These are phyloP conservation scores for Colletotrichum orbiculare DNA, from an alignment of 2,329 filamentous ascomycete species.

Conservation along the genomic window DNA sequence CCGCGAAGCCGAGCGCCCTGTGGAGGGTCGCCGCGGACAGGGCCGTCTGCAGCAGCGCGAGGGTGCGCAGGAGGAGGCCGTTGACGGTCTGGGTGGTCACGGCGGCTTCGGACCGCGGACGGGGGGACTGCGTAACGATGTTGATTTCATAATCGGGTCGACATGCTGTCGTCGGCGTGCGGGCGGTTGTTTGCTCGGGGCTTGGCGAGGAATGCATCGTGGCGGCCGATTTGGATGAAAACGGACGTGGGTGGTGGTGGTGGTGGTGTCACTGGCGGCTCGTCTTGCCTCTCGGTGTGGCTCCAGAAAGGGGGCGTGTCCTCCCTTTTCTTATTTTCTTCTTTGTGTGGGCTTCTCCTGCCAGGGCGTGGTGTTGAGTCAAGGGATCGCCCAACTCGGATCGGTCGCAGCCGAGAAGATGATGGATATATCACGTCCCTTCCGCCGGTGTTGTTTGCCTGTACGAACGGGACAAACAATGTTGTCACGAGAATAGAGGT, in stretches of 20 bases:
- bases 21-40: conserved; percentile 20
- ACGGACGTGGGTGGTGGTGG: conserved; percentile 8
- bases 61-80: conserved; percentile 33
- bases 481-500: background rate
- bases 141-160: background rate
- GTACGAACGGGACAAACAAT: too few relatives aligned
- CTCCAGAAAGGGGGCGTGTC: background rate
- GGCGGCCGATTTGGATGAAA: conserved; percentile 12
- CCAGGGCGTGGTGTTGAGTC: background rate
- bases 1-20: conserved; percentile 37
- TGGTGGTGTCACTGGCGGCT: conserved; percentile 4
- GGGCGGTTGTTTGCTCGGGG: background rate
- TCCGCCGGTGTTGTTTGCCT: too few relatives aligned
- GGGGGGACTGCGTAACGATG: background rate
- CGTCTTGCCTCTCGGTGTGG: conserved; percentile 5
- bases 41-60: conserved; percentile 30
- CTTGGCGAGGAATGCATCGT: background rate
- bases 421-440: too few relatives aligned
- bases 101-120: conserved; percentile 32
- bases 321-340: conserved; percentile 6
- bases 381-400: background rate
- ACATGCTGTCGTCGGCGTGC: background rate
- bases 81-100: conserved; percentile 35
- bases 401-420: too few relatives aligned
- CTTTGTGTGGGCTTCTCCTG: background rate